Evolutionary conservation across 2,329 filamentous ascomycete species (phyloP), one percentile per base, ranked within the genome.

Genomic region (Fusarium tuaranense): DNA sequence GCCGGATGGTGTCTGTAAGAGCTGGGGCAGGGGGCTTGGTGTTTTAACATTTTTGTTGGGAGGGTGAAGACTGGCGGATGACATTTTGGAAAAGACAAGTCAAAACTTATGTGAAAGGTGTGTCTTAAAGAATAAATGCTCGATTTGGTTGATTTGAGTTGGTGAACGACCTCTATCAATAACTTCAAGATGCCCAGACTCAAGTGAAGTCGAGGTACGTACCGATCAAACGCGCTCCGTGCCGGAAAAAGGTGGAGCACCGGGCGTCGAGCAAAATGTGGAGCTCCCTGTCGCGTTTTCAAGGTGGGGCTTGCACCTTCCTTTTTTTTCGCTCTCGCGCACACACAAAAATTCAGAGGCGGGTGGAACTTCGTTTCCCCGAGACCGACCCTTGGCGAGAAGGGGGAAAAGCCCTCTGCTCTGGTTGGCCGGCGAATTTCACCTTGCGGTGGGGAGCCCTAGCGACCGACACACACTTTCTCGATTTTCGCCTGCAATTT

Each of bases 1-100:
- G 61, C 97, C 97, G 0, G 93, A 92, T 1, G 97, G 97, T 1
- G 96, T 98, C 78, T 95, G 94, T 18, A 98, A 90, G 72, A 98
- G 88, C n/a, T 89, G 83, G 2, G 97, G 97, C 6, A 98, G 89
- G 5, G 94, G 92, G 68, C 83, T 88, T 2, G 78, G 63, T n/a
- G 73, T 48, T 7, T 77, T 32, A n/a, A 68, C 65, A 16, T 76
- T 67, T 25, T 78, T 77, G 1, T 77, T 81, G 10, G 84, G 82
- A 38, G 82, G 86, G 70, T 88, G 82, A 18, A 90, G 82, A 36
- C 76, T 81, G 44, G 73, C 73, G 4, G 84, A 80, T 25, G 85
- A 79, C 83, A 84, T 85, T 25, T 27, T 70, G 27, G 25, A 3
- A 32, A 4, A 32, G 10, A 8, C 0, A 14, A 27, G 2, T n/a